Percentiles rank a stretch among this genome's conserved stretches.
These are phyloP conservation scores for Sporisorium graminicola DNA, from an alignment of 1,284 basidiomycete species.

Conservation along the genomic window DNA sequence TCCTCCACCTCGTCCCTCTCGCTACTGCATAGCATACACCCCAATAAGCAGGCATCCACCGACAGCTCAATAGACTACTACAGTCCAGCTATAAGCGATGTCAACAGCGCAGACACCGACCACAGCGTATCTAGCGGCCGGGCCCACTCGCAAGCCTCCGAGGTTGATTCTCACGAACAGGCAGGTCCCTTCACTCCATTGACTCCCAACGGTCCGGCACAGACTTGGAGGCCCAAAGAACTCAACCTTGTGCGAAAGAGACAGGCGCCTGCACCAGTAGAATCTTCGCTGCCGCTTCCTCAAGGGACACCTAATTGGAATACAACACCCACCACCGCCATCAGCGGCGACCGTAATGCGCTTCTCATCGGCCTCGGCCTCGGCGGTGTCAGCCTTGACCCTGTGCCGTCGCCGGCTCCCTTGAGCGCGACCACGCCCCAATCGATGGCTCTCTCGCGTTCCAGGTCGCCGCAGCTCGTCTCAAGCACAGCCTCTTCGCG, in stretches of 20 bases:
- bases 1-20: slow-evolving; percentile 43
- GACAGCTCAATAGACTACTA: slow-evolving; percentile 45
- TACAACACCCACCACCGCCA: slow-evolving; percentile 9
- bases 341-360: slow-evolving; percentile 25
- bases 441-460: slow-evolving; percentile 2
- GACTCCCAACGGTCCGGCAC: slow-evolving; percentile 31
- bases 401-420: slow-evolving; percentile 2
- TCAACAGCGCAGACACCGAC: slow-evolving; percentile 49
- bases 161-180: slow-evolving; percentile 27
- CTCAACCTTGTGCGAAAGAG: slow-evolving; percentile 47
- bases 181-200: slow-evolving; percentile 40
- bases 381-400: slow-evolving; percentile 17
- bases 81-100: slow-evolving; percentile 48
- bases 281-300: slow-evolving; percentile 25
- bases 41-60: slow-evolving; percentile 28
- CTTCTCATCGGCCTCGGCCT: slow-evolving; percentile 41
- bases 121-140: slow-evolving; percentile 41
- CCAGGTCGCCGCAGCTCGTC: slow-evolving; percentile 24
- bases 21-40: slow-evolving; percentile 32
- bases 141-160: slow-evolving; percentile 43
- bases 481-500: slow-evolving; percentile 1
- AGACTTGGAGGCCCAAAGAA: slow-evolving; percentile 51
- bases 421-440: background rate
- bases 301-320: slow-evolving; percentile 23
- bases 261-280: slow-evolving; percentile 13